phyloP scores from a whole-genome alignment of 2,329 filamentous ascomycete genomes.

The Epichloe typhina region DNA sequence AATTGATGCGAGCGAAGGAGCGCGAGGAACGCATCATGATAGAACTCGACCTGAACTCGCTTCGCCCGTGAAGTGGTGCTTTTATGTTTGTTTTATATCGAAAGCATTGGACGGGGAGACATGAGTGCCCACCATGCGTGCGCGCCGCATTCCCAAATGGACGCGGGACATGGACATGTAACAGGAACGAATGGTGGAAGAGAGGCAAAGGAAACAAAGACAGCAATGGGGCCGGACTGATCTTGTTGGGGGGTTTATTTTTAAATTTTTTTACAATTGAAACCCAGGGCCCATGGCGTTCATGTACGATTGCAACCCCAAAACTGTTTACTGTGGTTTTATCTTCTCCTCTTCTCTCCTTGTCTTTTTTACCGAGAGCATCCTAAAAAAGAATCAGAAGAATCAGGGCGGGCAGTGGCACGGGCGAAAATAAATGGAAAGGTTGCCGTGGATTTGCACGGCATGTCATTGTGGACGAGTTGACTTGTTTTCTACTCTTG shows the following conservation, averaged over 20 bases:
- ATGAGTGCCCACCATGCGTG: constrained; percentile 19
- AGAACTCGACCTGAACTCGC: constrained; percentile 8
- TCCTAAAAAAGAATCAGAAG: constrained; percentile 12
- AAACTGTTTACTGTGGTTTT: constrained; percentile 9
- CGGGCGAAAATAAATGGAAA: constrained; percentile 9
- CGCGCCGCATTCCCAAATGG: constrained; percentile 6
- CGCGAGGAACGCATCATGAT: constrained; percentile 7
- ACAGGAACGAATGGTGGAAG: constrained; percentile 5
- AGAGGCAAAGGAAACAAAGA: constrained; percentile 4
- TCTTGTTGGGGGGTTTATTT: constrained; percentile 1
- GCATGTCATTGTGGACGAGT: background rate
- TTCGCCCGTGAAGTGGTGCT: constrained; percentile 4
- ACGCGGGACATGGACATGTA: constrained; percentile 2
- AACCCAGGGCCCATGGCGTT: constrained; percentile 14
- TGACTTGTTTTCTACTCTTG: background rate
- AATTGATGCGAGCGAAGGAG: constrained; percentile 1
- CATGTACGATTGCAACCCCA: constrained; percentile 22
- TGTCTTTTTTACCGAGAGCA: constrained; percentile 15
- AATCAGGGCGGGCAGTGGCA: constrained; percentile 16
- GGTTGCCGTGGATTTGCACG: constrained; percentile 9
- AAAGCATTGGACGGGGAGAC: constrained; percentile 15
- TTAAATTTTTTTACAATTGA: background rate
- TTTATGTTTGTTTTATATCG: constrained; percentile 8
- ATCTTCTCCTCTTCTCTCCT: constrained; percentile 8
- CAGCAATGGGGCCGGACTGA: constrained; percentile 5